Percentiles rank a stretch among this genome's conserved stretches.
Evolutionary conservation across 805 yeast species (phyloP).

Genomic region (Danielia oregonensis): DNA sequence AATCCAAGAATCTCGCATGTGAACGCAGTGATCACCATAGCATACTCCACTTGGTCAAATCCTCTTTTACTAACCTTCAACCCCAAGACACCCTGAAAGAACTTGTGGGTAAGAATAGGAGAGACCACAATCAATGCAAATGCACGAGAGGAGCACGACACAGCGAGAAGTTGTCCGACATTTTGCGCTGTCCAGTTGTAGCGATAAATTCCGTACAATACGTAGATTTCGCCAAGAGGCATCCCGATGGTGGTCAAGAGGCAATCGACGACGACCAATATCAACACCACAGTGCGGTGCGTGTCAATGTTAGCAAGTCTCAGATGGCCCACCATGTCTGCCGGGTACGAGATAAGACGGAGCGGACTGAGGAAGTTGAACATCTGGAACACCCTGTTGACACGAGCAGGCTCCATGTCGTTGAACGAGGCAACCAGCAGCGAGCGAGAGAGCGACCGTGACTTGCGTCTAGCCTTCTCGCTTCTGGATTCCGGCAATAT

Average conservation of each 20-base stretch:
- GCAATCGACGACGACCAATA: constrained; percentile 48
- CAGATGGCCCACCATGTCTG: constrained; percentile 23
- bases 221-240: constrained; percentile 39
- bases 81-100: constrained; percentile 26
- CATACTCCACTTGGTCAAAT: constrained; percentile 52
- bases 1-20: constrained; percentile 38
- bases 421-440: constrained; percentile 8
- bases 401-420: neutral
- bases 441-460: constrained; percentile 39
- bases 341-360: constrained; percentile 51
- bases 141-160: constrained; percentile 48
- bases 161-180: constrained; percentile 54
- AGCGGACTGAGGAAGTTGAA: constrained; percentile 43
- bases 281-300: constrained; percentile 38
- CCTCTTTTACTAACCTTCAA: constrained; percentile 34
- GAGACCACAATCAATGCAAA: constrained; percentile 46
- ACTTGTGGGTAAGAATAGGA: constrained; percentile 43
- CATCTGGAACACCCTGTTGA: constrained; percentile 1
- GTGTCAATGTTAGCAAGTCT: constrained; percentile 14
- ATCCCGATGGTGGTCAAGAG: constrained; percentile 31
- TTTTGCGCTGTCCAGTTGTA: constrained; percentile 53
- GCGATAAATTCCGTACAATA: constrained; percentile 50
- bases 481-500: constrained; percentile 66
- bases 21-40: constrained; percentile 34
- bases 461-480: constrained; percentile 45